Evolutionary conservation across 352 stramenopile species (phyloP).

Genomic region (Thalassiosira exigua): DNA sequence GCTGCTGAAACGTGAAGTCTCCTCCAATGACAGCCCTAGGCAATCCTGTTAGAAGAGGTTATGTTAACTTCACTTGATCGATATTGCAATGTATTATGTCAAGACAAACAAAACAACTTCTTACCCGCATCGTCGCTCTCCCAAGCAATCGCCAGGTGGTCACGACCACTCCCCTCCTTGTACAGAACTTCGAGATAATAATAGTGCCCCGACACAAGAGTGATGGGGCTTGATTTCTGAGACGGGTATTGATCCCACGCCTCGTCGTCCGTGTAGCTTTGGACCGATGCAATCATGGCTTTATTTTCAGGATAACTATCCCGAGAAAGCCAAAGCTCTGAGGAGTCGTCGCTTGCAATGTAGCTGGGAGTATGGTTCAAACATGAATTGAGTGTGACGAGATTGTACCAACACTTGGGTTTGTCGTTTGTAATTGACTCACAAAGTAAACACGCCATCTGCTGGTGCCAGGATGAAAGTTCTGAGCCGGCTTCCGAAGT

Average conservation of each 20-base stretch:
- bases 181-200: constrained; percentile 19
- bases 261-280: constrained; percentile 1
- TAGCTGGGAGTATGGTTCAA: no score
- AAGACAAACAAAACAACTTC: no score
- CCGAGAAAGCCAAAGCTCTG: background rate
- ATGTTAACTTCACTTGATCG: no score
- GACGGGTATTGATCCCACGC: constrained; percentile 1
- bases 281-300: constrained; percentile 10
- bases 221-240: constrained; percentile 6
- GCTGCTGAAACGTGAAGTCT: no score
- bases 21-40: no score
- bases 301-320: background rate
- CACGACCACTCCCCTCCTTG: constrained; percentile 13
- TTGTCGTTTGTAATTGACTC: no score
- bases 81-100: no score
- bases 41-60: no score
- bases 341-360: background rate
- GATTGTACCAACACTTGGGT: no score
- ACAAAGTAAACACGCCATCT: background rate
- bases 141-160: constrained; percentile 11
- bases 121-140: constrained; percentile 2
- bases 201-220: background rate
- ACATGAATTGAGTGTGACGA: no score
- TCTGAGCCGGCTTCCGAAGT: background rate
- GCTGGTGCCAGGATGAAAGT: background rate